These are phyloP conservation scores for Diaporthe vexans DNA, from an alignment of 2,329 filamentous ascomycete genomes.

Conservation along the genomic window DNA sequence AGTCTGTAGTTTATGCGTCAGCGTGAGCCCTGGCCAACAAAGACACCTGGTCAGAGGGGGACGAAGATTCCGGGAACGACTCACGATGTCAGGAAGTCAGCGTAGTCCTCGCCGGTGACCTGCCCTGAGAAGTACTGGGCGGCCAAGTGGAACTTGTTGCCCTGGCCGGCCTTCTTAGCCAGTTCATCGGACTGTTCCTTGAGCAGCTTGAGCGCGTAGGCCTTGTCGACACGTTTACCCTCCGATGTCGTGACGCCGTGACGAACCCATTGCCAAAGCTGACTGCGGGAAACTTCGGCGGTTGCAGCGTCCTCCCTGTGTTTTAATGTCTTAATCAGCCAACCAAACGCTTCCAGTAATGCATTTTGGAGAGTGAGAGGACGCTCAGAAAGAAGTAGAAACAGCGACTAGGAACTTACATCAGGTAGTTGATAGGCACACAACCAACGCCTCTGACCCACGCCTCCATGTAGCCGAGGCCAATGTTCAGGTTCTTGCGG, in stretches of 20 bases:
- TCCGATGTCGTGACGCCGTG: conserved; percentile 82
- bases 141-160: conserved; percentile 92
- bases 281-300: conserved; percentile 92
- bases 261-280: conserved; percentile 96
- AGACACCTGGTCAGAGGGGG: not conserved
- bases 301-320: conserved; percentile 91
- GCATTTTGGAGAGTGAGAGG: not conserved
- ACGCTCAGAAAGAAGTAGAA: not conserved
- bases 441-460: conserved; percentile 96
- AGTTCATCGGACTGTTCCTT: conserved; percentile 87
- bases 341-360: not conserved
- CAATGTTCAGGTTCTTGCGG: conserved; percentile 97
- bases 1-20: conserved; percentile 64
- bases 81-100: conserved; percentile 91
- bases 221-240: conserved; percentile 94
- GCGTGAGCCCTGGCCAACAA: not conserved
- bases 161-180: conserved; percentile 80
- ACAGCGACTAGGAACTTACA: conserved; percentile 65
- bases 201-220: conserved; percentile 87
- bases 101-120: conserved; percentile 97
- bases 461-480: conserved; percentile 97
- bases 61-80: conserved; percentile 50
- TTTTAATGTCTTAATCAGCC: not conserved
- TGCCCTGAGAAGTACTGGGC: conserved; percentile 93
- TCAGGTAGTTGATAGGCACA: conserved; percentile 96